Conservation (phyloP, 2,329 filamentous ascomycete species). For the Akanthomyces dipterigenus region DNA sequence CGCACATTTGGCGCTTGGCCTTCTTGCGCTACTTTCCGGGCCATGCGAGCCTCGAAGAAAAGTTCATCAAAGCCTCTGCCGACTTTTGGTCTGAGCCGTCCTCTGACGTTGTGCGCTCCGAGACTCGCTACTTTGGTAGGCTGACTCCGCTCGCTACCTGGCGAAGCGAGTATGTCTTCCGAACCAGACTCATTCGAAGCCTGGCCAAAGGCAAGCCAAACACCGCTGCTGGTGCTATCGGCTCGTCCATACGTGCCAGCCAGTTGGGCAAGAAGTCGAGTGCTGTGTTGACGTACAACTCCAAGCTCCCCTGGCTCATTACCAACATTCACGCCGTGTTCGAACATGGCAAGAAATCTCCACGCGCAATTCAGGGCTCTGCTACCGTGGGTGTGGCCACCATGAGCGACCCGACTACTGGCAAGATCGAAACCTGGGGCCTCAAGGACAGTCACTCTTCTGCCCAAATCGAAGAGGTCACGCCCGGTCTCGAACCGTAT, state of each 20-base stretch:
- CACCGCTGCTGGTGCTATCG: slow-evolving; percentile 44
- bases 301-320: slow-evolving; percentile 71
- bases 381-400: slow-evolving; percentile 73
- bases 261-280: slow-evolving; percentile 57
- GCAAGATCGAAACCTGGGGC: slow-evolving; percentile 76
- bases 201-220: slow-evolving; percentile 74
- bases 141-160: slow-evolving; percentile 82
- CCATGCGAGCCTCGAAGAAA: slow-evolving; percentile 38
- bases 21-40: slow-evolving; percentile 89
- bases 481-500: slow-evolving; percentile 66
- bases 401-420: slow-evolving; percentile 70
- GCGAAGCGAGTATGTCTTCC: slow-evolving; percentile 89
- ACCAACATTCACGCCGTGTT: slow-evolving; percentile 77
- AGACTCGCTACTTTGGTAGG: slow-evolving; percentile 73
- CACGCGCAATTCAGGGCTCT: slow-evolving; percentile 76
- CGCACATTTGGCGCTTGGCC: slow-evolving; percentile 88
- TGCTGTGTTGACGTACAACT: slow-evolving; percentile 78
- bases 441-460: slow-evolving; percentile 68
- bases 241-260: slow-evolving; percentile 42
- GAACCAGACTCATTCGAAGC: slow-evolving; percentile 77
- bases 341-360: slow-evolving; percentile 62
- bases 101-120: slow-evolving; percentile 55
- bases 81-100: slow-evolving; percentile 38
- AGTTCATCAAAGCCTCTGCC: slow-evolving; percentile 27
- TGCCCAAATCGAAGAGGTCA: slow-evolving; percentile 70